phyloP scores from a whole-genome alignment of 1,284 basidiomycete genomes.

The Cryptococcus sp. region DNA sequence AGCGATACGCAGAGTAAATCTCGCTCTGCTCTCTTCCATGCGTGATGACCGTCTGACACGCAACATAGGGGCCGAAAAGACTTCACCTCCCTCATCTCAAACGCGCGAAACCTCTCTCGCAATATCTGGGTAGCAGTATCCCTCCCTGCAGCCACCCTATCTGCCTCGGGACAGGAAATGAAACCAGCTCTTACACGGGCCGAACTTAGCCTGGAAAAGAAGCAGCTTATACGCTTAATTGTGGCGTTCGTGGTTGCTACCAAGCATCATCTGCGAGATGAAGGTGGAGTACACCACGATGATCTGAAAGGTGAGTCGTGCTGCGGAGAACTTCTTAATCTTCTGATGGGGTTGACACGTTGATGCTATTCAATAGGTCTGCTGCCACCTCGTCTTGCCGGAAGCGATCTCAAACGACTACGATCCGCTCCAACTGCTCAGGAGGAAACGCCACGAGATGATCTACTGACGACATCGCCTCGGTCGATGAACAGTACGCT shows the following conservation, averaged over 20 bases:
- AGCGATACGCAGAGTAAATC: slow-evolving; percentile 49
- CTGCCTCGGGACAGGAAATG: slow-evolving; percentile 5
- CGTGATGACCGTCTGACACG: slow-evolving; percentile 35
- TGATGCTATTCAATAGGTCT: slow-evolving; percentile 24
- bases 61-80: slow-evolving; percentile 81
- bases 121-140: slow-evolving; percentile 75
- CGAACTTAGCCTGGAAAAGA: slow-evolving; percentile 70
- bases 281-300: slow-evolving; percentile 48
- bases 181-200: slow-evolving; percentile 58
- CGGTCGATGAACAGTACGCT: background rate
- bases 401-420: slow-evolving; percentile 23
- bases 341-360: background rate
- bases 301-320: slow-evolving; percentile 39
- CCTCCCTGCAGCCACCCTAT: slow-evolving; percentile 56
- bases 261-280: slow-evolving; percentile 49
- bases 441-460: background rate
- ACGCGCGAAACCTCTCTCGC: slow-evolving; percentile 65
- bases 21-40: background rate
- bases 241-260: slow-evolving; percentile 53
- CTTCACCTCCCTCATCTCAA: slow-evolving; percentile 57
- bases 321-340: background rate
- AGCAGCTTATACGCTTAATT: slow-evolving; percentile 67
- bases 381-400: slow-evolving; percentile 34
- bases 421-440: slow-evolving; percentile 4
- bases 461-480: slow-evolving; percentile 4